phyloP scores from a whole-genome alignment of 768 basidiomycete genomes.

The Paxillus involutus region DNA sequence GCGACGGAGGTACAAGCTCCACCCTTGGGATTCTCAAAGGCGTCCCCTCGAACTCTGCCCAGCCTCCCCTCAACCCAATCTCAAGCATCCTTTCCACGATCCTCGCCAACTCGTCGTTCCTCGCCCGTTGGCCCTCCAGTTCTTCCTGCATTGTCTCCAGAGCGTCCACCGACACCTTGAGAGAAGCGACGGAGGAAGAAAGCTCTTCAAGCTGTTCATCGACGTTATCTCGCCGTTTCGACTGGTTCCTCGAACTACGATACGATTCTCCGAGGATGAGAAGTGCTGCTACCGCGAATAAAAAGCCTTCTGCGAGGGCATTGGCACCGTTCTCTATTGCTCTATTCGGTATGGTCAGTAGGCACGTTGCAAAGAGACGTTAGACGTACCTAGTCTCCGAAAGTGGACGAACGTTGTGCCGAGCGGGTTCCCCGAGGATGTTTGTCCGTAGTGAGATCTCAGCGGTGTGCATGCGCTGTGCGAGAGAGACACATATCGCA shows the following conservation, averaged over 20 bases:
- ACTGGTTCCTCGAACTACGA: conserved; percentile 67
- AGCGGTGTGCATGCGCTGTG: conserved; percentile 73
- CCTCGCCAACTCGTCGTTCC: conserved; percentile 65
- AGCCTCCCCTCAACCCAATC: conserved; percentile 61
- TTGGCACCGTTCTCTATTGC: conserved; percentile 89
- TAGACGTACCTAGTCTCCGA: conserved; percentile 66
- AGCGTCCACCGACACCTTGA: conserved; percentile 43
- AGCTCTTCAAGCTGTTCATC: conserved; percentile 71
- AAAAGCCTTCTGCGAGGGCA: conserved; percentile 79
- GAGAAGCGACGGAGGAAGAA: conserved; percentile 41
- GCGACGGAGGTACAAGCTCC: conserved; percentile 25
- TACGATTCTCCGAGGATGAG: conserved; percentile 79
- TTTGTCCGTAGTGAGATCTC: conserved; percentile 73
- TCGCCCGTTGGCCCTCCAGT: conserved; percentile 18
- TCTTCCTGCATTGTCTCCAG: conserved; percentile 48
- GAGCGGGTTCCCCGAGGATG: conserved; percentile 75
- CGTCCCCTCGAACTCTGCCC: conserved; percentile 63
- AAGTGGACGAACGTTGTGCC: conserved; percentile 64
- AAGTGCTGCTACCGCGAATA: conserved; percentile 72
- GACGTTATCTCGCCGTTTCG: conserved; percentile 69
- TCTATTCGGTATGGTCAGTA: conserved; percentile 35
- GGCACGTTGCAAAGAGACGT: neutral
- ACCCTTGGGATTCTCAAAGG: conserved; percentile 51
- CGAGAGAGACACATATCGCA: conserved; percentile 66
- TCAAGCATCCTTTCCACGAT: conserved; percentile 70